Evolutionary conservation across 2,329 filamentous ascomycete species (phyloP).

Genomic region (Colletotrichum truncatum): DNA sequence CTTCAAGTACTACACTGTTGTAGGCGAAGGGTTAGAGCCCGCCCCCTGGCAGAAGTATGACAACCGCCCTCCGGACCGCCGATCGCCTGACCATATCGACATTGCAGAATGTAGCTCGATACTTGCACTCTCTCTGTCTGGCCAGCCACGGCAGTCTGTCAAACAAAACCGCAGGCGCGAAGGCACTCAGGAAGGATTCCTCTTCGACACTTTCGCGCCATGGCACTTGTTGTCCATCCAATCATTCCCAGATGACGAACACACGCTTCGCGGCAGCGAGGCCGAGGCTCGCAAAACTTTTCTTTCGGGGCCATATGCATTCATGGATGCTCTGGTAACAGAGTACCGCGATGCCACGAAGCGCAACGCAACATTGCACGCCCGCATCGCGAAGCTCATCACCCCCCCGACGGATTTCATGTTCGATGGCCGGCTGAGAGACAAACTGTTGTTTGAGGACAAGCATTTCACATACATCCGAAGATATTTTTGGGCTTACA

Average conservation of each 20-base stretch:
- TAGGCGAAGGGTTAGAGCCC: slow-evolving; percentile 63
- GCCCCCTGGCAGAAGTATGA: slow-evolving; percentile 69
- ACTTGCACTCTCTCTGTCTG: slow-evolving; percentile 65
- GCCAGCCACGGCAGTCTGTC: slow-evolving; percentile 58
- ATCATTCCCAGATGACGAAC: slow-evolving; percentile 67
- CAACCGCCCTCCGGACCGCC: slow-evolving; percentile 48
- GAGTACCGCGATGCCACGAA: slow-evolving; percentile 70
- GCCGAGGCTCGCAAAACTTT: slow-evolving; percentile 58
- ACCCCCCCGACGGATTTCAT: slow-evolving; percentile 68
- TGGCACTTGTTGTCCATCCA: slow-evolving; percentile 69
- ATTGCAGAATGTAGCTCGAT: slow-evolving; percentile 68
- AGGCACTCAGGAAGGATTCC: slow-evolving; percentile 55
- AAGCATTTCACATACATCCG: slow-evolving; percentile 68
- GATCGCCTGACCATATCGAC: slow-evolving; percentile 60
- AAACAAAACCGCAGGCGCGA: slow-evolving; percentile 58
- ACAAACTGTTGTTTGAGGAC: slow-evolving; percentile 69
- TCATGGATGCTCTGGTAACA: slow-evolving; percentile 64
- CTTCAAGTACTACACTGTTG: slow-evolving; percentile 72
- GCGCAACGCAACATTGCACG: slow-evolving; percentile 65
- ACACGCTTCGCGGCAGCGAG: slow-evolving; percentile 64
- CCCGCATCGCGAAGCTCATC: slow-evolving; percentile 65
- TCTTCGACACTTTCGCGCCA: slow-evolving; percentile 67
- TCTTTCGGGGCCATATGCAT: slow-evolving; percentile 69
- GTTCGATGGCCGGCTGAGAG: slow-evolving; percentile 63
- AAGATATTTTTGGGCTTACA: slow-evolving; percentile 71